These are phyloP conservation scores for Microbotryomycetes sp. DNA, from an alignment of 1,284 basidiomycete species.

Conservation along the genomic window DNA sequence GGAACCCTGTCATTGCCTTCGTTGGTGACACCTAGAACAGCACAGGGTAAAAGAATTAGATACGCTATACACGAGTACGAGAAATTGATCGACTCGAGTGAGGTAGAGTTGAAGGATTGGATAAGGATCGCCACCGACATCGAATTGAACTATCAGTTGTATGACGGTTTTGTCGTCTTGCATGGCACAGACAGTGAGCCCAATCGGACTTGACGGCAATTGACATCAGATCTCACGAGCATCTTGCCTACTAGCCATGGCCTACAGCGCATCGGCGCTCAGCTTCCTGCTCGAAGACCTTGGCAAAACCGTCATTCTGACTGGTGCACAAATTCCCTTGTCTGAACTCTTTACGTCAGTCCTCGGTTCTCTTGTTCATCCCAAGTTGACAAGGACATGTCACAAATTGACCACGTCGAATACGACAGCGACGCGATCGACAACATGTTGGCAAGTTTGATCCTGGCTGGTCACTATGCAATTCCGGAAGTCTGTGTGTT, in stretches of 20 bases:
- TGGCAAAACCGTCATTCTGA: conserved; percentile 63
- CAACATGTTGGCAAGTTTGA: conserved; percentile 62
- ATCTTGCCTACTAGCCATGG: conserved; percentile 42
- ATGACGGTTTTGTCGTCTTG: conserved; percentile 82
- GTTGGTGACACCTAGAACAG: conserved; percentile 68
- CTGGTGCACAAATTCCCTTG: conserved; percentile 86
- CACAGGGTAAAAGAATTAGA: conserved; percentile 63
- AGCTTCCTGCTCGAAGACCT: conserved; percentile 85
- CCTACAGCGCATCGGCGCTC: conserved; percentile 76
- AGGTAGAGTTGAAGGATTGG: conserved; percentile 56
- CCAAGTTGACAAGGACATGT: not conserved
- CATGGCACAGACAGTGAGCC: conserved; percentile 86
- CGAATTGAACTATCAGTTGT: conserved; percentile 73
- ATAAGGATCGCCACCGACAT: conserved; percentile 82
- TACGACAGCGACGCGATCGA: conserved; percentile 83
- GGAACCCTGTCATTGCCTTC: conserved; percentile 55
- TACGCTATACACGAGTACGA: conserved; percentile 57
- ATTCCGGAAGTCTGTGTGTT: conserved; percentile 69
- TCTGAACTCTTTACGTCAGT: conserved; percentile 19
- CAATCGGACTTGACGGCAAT: conserved; percentile 21
- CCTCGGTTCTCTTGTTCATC: conserved; percentile 55
- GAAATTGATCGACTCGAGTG: conserved; percentile 78
- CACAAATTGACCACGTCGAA: conserved; percentile 4
- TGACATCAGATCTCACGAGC: conserved; percentile 3
- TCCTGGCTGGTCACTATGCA: conserved; percentile 79